Evolutionary conservation across 2,329 filamentous ascomycete genomes (phyloP).

Genomic region (Tolypocladium ophioglossoides): DNA sequence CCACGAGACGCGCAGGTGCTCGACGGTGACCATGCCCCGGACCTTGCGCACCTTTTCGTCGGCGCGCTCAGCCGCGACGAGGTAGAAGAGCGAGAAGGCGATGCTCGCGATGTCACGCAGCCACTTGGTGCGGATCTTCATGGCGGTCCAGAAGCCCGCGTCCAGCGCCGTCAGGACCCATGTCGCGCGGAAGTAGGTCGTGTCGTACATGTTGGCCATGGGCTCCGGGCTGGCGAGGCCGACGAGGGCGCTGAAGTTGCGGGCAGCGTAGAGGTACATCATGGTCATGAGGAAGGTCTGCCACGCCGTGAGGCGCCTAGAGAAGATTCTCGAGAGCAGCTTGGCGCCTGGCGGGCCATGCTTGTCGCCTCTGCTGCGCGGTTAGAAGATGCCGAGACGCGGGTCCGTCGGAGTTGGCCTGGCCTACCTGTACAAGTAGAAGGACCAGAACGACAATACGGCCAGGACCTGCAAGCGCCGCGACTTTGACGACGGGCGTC

Average conservation of each 20-base stretch:
- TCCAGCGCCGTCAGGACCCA: conserved; percentile 94
- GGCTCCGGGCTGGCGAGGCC: conserved; percentile 89
- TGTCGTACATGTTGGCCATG: conserved; percentile 84
- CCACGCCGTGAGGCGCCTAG: conserved; percentile 70
- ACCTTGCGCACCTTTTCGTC: conserved; percentile 96
- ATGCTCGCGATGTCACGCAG: conserved; percentile 73
- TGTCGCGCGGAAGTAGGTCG: conserved; percentile 88
- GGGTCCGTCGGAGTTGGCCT: not conserved
- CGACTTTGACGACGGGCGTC: conserved; percentile 82
- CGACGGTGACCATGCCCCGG: conserved; percentile 73
- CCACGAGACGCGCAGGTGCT: conserved; percentile 88
- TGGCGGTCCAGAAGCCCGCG: conserved; percentile 96
- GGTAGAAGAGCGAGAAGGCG: conserved; percentile 79
- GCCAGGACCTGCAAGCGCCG: conserved; percentile 86
- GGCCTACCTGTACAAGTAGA: conserved; percentile 65
- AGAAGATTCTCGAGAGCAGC: conserved; percentile 59
- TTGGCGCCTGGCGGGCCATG: conserved; percentile 78
- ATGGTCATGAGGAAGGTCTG: conserved; percentile 81
- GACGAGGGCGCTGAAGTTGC: conserved; percentile 88
- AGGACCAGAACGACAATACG: conserved; percentile 83
- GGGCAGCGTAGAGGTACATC: conserved; percentile 80
- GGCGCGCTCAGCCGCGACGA: conserved; percentile 84
- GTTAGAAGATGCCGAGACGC: not conserved
- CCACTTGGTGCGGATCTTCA: conserved; percentile 75
- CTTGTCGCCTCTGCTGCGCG: conserved; percentile 56